Evolutionary conservation across 495 filamentous ascomycete genomes (phyloP).

Genomic region (Aspergillus incahuasiensis): DNA sequence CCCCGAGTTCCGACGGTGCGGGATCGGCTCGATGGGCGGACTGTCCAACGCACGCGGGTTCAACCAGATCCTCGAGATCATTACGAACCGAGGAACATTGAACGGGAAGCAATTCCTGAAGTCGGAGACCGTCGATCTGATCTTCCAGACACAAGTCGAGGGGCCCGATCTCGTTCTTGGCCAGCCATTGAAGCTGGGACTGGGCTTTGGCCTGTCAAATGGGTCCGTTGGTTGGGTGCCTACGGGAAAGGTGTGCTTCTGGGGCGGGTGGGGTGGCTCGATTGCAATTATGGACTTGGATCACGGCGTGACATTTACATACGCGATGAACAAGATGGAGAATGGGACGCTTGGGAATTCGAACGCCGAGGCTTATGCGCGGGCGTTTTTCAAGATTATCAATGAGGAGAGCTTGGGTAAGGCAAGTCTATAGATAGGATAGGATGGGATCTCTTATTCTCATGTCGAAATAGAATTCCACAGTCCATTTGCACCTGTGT

Average conservation of each 20-base stretch:
- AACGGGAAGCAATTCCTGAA: conserved; percentile 29
- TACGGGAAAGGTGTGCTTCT: conserved; percentile 32
- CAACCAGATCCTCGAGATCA: conserved; percentile 27
- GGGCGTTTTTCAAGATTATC: conserved; percentile 29
- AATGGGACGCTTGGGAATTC: conserved; percentile 25
- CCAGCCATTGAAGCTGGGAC: conserved; percentile 26
- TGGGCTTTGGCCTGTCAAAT: conserved; percentile 30
- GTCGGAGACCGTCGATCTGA: conserved; percentile 28
- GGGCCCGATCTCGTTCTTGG: conserved; percentile 32
- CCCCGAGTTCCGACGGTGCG: conserved; percentile 20
- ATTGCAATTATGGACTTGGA: conserved; percentile 41
- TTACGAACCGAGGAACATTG: conserved; percentile 28
- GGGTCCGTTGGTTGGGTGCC: conserved; percentile 21
- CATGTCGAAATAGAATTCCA: too few relatives aligned
- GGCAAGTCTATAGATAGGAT: too few relatives aligned
- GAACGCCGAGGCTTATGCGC: conserved; percentile 27
- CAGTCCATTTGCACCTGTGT: too few relatives aligned
- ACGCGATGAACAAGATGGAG: conserved; percentile 44
- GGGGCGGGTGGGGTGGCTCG: conserved; percentile 43
- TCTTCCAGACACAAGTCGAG: conserved; percentile 33
- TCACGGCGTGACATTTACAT: conserved; percentile 35
- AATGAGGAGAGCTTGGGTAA: conserved; percentile 10
- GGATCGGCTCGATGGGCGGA: conserved; percentile 28
- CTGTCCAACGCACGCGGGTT: conserved; percentile 33
- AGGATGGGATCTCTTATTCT: too few relatives aligned